Evolutionary conservation across 371 early-diverging fungal genomes (phyloP).

Genomic region (Capniomyces stellatus): DNA sequence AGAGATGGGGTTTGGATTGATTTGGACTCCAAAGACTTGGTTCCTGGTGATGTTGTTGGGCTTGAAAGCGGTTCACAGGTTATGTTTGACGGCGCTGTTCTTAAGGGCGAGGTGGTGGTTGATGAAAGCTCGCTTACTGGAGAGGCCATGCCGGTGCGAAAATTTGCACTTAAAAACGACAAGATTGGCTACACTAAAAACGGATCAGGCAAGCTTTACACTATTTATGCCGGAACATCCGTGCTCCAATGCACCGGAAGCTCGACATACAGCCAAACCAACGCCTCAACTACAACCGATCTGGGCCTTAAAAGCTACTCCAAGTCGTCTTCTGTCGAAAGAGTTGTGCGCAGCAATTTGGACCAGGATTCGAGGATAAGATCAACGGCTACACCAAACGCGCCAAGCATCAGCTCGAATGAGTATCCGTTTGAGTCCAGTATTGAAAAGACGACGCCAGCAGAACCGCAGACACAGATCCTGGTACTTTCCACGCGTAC

Average conservation of each 20-base stretch:
- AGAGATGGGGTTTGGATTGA: constrained; percentile 33
- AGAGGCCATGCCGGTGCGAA: constrained; percentile 71
- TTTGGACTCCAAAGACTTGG: constrained; percentile 28
- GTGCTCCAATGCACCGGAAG: constrained; percentile 26
- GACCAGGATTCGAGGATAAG: neutral
- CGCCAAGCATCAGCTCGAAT: constrained; percentile 7
- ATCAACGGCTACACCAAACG: neutral
- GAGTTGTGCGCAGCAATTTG: neutral
- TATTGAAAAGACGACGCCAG: constrained; percentile 1
- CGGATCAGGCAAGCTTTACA: constrained; percentile 32
- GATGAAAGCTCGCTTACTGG: constrained; percentile 71
- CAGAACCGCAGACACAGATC: neutral
- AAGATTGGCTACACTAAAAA: constrained; percentile 17
- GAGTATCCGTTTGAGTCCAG: constrained; percentile 3
- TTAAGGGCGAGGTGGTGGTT: constrained; percentile 46
- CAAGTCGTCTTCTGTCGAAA: neutral
- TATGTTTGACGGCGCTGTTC: constrained; percentile 36
- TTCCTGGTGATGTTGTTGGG: constrained; percentile 53
- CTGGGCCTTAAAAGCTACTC: neutral
- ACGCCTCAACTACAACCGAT: neutral
- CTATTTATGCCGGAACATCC: constrained; percentile 44
- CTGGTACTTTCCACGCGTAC: constrained; percentile 52
- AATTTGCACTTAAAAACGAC: constrained; percentile 38
- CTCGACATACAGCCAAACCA: neutral
- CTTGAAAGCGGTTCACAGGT: constrained; percentile 29